phyloP scores from a whole-genome alignment of 2,329 filamentous ascomycete species.

The Biscogniauxia sp. region DNA sequence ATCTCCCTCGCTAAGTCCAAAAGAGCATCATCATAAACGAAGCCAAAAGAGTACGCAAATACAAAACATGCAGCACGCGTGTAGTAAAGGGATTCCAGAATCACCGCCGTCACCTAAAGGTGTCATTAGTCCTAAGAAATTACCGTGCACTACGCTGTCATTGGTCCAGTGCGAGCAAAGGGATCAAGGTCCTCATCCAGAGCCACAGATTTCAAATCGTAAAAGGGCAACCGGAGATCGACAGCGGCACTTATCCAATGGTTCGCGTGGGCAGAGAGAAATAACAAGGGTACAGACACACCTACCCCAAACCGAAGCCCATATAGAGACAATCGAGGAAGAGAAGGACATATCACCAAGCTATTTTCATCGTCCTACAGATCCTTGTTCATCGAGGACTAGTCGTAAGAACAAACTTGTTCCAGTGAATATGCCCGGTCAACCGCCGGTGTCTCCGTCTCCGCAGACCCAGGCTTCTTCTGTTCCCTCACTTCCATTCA shows the following conservation, averaged over 20 bases:
- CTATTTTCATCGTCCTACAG: constrained; percentile 1
- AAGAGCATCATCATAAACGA: constrained; percentile 2
- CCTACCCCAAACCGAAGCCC: constrained; percentile 10
- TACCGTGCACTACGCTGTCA: constrained; percentile 8
- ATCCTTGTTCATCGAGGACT: neutral
- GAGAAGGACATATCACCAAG: constrained; percentile 19
- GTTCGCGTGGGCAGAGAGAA: constrained; percentile 19
- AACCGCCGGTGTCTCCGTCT: constrained; percentile 9
- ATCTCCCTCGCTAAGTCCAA: constrained; percentile 7
- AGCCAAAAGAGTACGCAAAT: neutral
- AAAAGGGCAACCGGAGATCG: constrained; percentile 6
- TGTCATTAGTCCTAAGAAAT: constrained; percentile 13
- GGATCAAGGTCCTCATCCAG: constrained; percentile 7
- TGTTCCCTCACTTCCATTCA: constrained; percentile 29
- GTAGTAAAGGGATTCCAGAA: constrained; percentile 7
- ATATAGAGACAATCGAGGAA: constrained; percentile 23
- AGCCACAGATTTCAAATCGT: constrained; percentile 3
- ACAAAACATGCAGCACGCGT: constrained; percentile 13
- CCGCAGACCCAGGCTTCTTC: constrained; percentile 23
- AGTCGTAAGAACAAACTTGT: constrained; percentile 4
- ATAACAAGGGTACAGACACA: constrained; percentile 13
- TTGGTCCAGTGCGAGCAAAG: constrained; percentile 10
- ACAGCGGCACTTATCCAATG: constrained; percentile 9
- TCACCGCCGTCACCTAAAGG: constrained; percentile 8
- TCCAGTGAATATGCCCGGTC: constrained; percentile 2